A percentile compares a stretch with the other conserved stretches of the same genome.
Conservation (phyloP, 75 land plant genomes). For the Pinus tabuliformis region DNA sequence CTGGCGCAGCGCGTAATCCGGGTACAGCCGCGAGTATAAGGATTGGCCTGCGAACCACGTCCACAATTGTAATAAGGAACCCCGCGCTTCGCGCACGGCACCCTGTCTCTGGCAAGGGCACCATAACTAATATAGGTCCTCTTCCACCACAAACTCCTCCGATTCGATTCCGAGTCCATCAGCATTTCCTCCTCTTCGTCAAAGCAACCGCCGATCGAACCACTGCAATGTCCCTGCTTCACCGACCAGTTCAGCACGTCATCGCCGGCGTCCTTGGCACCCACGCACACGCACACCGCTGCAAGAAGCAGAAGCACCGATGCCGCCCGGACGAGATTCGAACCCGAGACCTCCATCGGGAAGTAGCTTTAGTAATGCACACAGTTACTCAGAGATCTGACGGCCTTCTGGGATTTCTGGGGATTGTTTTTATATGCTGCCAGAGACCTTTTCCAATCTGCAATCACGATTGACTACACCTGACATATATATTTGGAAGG, state of each 20-base stretch:
- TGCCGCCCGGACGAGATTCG: neutral
- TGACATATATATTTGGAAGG: too few relatives aligned
- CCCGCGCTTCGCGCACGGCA: neutral
- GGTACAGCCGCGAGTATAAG: neutral
- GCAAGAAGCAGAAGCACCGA: neutral
- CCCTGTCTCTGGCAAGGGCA: neutral
- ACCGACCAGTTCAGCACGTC: too few relatives aligned
- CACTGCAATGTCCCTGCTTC: neutral
- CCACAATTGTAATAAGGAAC: neutral
- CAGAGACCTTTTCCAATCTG: too few relatives aligned
- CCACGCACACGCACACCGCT: neutral
- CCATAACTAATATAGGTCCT: constrained; percentile 2
- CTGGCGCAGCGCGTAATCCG: constrained; percentile 1
- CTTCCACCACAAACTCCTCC: neutral
- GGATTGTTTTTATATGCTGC: too few relatives aligned
- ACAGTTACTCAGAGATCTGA: too few relatives aligned
- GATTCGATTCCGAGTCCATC: neutral
- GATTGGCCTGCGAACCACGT: neutral
- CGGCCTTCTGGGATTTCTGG: too few relatives aligned
- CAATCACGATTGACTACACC: too few relatives aligned
- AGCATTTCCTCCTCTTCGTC: neutral
- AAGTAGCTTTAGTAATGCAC: too few relatives aligned
- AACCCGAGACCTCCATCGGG: neutral
- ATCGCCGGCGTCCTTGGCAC: neutral
- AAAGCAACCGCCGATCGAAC: neutral